phyloP scores from a whole-genome alignment of 345 rosid species.

The Acer yangbiense region DNA sequence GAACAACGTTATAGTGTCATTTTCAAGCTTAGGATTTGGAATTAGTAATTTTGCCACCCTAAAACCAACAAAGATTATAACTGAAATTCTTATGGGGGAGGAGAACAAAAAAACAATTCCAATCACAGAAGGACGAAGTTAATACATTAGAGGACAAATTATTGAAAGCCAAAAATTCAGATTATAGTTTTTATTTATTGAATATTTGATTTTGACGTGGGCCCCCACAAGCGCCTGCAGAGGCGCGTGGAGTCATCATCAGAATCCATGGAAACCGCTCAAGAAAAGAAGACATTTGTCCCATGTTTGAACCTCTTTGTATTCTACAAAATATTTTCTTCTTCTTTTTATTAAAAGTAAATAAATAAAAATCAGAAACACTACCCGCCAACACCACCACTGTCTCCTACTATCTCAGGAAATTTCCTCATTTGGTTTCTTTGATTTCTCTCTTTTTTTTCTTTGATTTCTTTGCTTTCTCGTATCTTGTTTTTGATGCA shows the following conservation, averaged over 20 bases:
- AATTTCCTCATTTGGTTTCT: slow-evolving; percentile 24
- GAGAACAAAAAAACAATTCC: neutral
- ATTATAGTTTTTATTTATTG: neutral
- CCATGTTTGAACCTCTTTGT: neutral
- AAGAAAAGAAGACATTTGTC: slow-evolving; percentile 25
- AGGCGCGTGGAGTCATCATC: slow-evolving; percentile 21
- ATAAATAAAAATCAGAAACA: neutral
- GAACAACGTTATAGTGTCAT: too few species aligned
- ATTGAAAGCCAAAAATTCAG: slow-evolving; percentile 5
- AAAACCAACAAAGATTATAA: neutral
- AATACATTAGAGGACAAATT: slow-evolving; percentile 2
- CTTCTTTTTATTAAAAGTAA: neutral
- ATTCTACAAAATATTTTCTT: too few species aligned
- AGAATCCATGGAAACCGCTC: slow-evolving; percentile 8
- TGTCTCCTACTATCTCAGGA: slow-evolving; percentile 26
- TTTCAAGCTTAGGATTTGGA: too few species aligned
- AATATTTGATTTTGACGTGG: neutral
- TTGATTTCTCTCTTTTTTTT: neutral
- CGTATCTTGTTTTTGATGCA: neutral
- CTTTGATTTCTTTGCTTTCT: neutral
- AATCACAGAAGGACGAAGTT: neutral
- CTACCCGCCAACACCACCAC: slow-evolving; percentile 33
- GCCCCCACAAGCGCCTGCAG: slow-evolving; percentile 20
- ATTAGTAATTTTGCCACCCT: neutral
- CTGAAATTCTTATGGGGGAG: neutral